phyloP scores from a whole-genome alignment of 495 filamentous ascomycete species.

The Neurospora terricola region DNA sequence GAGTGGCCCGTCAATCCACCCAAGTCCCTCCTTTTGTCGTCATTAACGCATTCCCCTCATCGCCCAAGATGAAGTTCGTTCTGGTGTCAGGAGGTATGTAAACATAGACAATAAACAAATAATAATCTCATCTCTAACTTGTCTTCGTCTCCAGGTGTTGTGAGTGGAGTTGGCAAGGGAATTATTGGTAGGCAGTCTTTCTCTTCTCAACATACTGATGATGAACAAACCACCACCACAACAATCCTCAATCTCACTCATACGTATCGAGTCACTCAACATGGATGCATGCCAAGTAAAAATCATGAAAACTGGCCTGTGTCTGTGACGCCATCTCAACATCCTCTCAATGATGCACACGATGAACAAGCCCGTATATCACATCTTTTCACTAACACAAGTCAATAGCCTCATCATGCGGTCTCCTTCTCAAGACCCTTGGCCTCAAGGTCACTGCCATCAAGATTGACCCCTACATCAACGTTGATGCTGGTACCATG shows the following conservation, averaged over 20 bases:
- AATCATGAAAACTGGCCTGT: neutral
- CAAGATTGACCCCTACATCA: slow-evolving; percentile 73
- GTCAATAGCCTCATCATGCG: slow-evolving; percentile 30
- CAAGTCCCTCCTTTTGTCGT: neutral
- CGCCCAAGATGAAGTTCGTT: slow-evolving; percentile 67
- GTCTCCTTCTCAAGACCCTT: slow-evolving; percentile 73
- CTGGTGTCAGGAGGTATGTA: slow-evolving; percentile 60
- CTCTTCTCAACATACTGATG: slow-evolving; percentile 13
- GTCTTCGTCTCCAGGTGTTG: slow-evolving; percentile 4
- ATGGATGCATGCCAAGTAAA: slow-evolving; percentile 6
- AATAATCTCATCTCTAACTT: neutral
- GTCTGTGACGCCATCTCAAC: slow-evolving; percentile 1
- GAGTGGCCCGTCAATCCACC: neutral
- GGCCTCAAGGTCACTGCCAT: slow-evolving; percentile 48
- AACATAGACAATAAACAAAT: neutral
- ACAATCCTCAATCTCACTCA: slow-evolving; percentile 4
- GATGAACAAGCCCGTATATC: slow-evolving; percentile 1
- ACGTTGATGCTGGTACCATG: slow-evolving; percentile 67
- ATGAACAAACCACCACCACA: neutral
- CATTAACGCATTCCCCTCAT: neutral
- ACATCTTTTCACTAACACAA: neutral
- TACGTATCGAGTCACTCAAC: slow-evolving; percentile 4
- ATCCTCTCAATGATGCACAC: neutral
- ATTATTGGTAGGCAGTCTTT: slow-evolving; percentile 15
- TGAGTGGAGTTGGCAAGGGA: slow-evolving; percentile 20